phyloP scores from a whole-genome alignment of 2,329 filamentous ascomycete species.

The Seiridium cupressi region DNA sequence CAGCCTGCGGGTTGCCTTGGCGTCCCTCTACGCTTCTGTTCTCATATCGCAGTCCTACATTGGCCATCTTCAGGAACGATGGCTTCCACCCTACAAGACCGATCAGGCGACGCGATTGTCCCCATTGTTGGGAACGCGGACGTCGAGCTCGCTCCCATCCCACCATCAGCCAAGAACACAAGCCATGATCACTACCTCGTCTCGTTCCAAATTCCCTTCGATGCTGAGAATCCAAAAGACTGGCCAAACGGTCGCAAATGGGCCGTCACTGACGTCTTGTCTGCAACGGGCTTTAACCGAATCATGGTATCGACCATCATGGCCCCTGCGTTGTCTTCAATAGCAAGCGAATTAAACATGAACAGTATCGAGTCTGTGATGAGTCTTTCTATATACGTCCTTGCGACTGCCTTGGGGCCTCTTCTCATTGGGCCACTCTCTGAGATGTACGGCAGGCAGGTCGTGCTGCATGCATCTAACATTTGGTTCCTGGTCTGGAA shows the following conservation, averaged over 20 bases:
- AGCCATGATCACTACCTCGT: slow-evolving; percentile 15
- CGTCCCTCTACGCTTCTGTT: neutral
- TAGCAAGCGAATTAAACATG: slow-evolving; percentile 52
- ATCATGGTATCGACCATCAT: slow-evolving; percentile 53
- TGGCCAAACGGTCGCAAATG: slow-evolving; percentile 42
- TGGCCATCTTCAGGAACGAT: neutral
- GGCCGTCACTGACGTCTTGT: slow-evolving; percentile 46
- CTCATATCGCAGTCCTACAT: neutral
- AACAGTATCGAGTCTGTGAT: slow-evolving; percentile 44
- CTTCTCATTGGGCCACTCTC: slow-evolving; percentile 27
- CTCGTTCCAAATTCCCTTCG: slow-evolving; percentile 21
- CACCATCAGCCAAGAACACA: neutral
- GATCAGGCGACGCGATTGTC: neutral
- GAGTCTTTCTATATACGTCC: slow-evolving; percentile 45
- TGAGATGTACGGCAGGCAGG: slow-evolving; percentile 27
- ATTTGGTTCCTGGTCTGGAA: slow-evolving; percentile 51
- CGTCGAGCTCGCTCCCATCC: neutral
- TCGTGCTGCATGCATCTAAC: slow-evolving; percentile 41
- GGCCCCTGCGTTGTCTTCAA: slow-evolving; percentile 45
- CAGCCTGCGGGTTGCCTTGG: neutral
- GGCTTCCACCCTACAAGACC: neutral
- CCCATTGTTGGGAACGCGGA: neutral
- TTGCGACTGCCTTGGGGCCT: slow-evolving; percentile 48
- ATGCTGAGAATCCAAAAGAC: slow-evolving; percentile 35
- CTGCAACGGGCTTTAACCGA: slow-evolving; percentile 47